Percentiles rank a stretch among this genome's conserved stretches.
These are phyloP conservation scores for Phaffomyces opuntiae DNA, from an alignment of 805 yeast species.

Conservation along the genomic window DNA sequence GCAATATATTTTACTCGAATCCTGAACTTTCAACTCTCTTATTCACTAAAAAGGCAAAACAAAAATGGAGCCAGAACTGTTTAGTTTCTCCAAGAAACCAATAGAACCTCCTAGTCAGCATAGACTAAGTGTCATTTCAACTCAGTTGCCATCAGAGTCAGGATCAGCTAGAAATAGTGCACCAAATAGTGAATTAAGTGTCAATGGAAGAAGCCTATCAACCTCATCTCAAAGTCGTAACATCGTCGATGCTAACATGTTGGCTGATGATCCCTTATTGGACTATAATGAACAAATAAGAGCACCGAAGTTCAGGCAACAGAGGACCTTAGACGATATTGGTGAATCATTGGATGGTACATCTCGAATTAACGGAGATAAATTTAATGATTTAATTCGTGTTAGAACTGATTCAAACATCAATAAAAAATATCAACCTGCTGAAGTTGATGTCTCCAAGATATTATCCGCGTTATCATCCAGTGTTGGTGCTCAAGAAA, in stretches of 20 bases:
- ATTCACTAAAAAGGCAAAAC: neutral
- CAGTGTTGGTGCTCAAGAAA: neutral
- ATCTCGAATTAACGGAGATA: neutral
- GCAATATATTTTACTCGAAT: neutral
- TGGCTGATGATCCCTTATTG: conserved; percentile 20
- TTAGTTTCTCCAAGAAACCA: conserved; percentile 24
- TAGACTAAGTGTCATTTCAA: conserved; percentile 19
- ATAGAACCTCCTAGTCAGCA: conserved; percentile 4
- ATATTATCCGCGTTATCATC: conserved; percentile 7
- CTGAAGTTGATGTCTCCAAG: conserved; percentile 14
- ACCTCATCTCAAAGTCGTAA: neutral
- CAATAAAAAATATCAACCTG: conserved; percentile 16
- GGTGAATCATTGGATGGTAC: conserved; percentile 8
- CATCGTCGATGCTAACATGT: conserved; percentile 8
- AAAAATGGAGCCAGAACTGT: conserved; percentile 13
- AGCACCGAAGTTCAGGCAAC: conserved; percentile 21
- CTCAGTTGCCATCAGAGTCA: conserved; percentile 13
- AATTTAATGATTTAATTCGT: neutral
- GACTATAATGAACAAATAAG: conserved; percentile 25
- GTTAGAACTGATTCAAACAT: neutral
- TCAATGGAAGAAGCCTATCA: conserved; percentile 1
- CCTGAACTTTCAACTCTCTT: no score
- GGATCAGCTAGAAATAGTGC: neutral
- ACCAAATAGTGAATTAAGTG: neutral
- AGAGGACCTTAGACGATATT: conserved; percentile 5